These are phyloP conservation scores for Ustilago sp. DNA, from an alignment of 1,284 basidiomycete genomes.

Conservation along the genomic window DNA sequence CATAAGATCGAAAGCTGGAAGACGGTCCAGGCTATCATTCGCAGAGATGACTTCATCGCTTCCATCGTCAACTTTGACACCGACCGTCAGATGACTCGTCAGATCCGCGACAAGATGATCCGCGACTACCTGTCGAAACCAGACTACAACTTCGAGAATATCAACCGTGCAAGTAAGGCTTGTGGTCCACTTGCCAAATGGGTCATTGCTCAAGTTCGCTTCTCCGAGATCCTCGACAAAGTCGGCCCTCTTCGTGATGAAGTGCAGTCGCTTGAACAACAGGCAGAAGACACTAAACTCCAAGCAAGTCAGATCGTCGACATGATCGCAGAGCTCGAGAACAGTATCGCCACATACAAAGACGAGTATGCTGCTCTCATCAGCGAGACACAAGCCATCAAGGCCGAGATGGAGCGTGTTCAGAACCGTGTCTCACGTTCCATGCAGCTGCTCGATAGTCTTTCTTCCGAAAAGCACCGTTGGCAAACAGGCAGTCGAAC, in stretches of 20 bases:
- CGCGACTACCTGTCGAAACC: slow-evolving; percentile 91
- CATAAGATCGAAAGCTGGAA: slow-evolving; percentile 98
- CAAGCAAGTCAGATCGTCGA: slow-evolving; percentile 89
- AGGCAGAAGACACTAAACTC: slow-evolving; percentile 91
- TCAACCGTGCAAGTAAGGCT: slow-evolving; percentile 94
- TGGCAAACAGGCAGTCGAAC: slow-evolving; percentile 96
- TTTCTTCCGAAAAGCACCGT: slow-evolving; percentile 92
- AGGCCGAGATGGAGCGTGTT: slow-evolving; percentile 96
- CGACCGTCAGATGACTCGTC: slow-evolving; percentile 86
- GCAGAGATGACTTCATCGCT: slow-evolving; percentile 96
- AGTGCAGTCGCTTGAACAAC: slow-evolving; percentile 89
- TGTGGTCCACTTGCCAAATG: slow-evolving; percentile 98
- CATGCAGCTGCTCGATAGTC: slow-evolving; percentile 91
- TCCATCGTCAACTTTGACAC: slow-evolving; percentile 98
- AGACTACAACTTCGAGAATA: slow-evolving; percentile 93
- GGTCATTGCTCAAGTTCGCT: slow-evolving; percentile 96
- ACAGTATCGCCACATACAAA: slow-evolving; percentile 93
- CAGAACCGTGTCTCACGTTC: slow-evolving; percentile 96
- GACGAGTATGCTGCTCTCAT: slow-evolving; percentile 97
- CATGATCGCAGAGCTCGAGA: slow-evolving; percentile 92
- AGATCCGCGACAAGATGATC: slow-evolving; percentile 90
- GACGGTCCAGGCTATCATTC: slow-evolving; percentile 93
- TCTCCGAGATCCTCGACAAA: slow-evolving; percentile 97
- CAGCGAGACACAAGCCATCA: slow-evolving; percentile 96
- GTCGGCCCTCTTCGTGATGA: slow-evolving; percentile 97